phyloP scores from a whole-genome alignment of 768 basidiomycete genomes.

The Tubosaeta brunneosetosa region DNA sequence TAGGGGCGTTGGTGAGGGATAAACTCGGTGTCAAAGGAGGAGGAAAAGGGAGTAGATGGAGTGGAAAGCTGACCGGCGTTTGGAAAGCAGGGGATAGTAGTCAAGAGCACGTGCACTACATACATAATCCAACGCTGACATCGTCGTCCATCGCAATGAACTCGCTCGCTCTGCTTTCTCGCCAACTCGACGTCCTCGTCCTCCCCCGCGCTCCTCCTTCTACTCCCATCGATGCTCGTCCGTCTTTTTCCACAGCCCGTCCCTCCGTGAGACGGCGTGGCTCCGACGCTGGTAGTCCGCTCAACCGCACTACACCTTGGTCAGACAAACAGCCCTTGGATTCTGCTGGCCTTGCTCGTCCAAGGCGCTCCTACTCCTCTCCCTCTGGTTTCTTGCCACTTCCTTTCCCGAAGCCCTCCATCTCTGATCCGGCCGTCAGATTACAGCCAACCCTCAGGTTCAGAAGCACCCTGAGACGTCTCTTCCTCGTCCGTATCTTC shows the following conservation, averaged over 20 bases:
- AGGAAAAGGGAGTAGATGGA: conserved; percentile 72
- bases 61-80: conserved; percentile 61
- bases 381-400: conserved; percentile 47
- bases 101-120: neutral
- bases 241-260: conserved; percentile 27
- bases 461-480: conserved; percentile 44
- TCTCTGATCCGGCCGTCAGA: conserved; percentile 31
- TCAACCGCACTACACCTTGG: conserved; percentile 54
- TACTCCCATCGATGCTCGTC: conserved; percentile 42
- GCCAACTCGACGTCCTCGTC: conserved; percentile 75
- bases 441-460: conserved; percentile 38
- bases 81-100: conserved; percentile 21
- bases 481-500: conserved; percentile 70
- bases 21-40: conserved; percentile 69
- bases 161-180: conserved; percentile 74
- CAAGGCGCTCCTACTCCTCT: conserved; percentile 62
- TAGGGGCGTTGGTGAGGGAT: conserved; percentile 52
- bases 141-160: conserved; percentile 50
- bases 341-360: conserved; percentile 26
- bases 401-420: conserved; percentile 28
- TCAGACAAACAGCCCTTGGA: conserved; percentile 48
- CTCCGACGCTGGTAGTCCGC: conserved; percentile 24
- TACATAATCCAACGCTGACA: neutral
- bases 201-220: conserved; percentile 55
- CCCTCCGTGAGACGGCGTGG: conserved; percentile 22